Evolutionary conservation across 1,284 basidiomycete species (phyloP), one percentile per base, ranked within the genome.

Genomic region (Naganishia sp.): DNA sequence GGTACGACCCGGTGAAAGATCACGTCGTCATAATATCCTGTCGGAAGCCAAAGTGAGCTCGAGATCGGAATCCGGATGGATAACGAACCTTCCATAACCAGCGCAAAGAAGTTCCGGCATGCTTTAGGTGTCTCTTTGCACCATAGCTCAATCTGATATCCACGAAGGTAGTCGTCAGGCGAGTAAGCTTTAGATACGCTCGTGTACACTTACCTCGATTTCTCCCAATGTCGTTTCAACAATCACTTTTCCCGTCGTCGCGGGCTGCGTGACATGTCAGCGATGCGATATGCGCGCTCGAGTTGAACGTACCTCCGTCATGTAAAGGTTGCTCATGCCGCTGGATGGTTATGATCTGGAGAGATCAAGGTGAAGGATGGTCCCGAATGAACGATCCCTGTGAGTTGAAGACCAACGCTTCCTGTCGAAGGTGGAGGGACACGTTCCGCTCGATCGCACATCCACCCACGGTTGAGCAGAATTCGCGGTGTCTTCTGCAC

Each of bases 11-110:
- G 87, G 78, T 98, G 94, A 73, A 96, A 98, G 66, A 94, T 89
- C 61, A 92, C 87, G 48, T 90, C 89, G 72, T 99, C 95, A 79
- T 98, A 99, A 80, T 96, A 98, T 6, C 94, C 92, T 93, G 74
- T 43, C 10, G 25, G 18, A 69, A 31, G 13, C 45, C 28, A 18
- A 15, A 28, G 6, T 15, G 43, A 18, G 33, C 3, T 21, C 73
- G 33, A 31, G 9, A 5, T 10, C 21, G 4, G 45, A 23, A 16
- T 23, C 15, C n/a, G 0, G 42, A 7, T 18, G 25, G 25, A 69
- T 74, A 63, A 82, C 86, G 71, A 73, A 90, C 90, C 93, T 83
- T 95, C 93, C 85, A 96, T 89, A 0, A 90, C 86, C 39, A 95
- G 83, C 18, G 90, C 87, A 55, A 97, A 83, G 78, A 95, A 93